These are phyloP conservation scores for Leishmania major DNA, from an alignment of 208 protist species.

Conservation along the genomic window DNA sequence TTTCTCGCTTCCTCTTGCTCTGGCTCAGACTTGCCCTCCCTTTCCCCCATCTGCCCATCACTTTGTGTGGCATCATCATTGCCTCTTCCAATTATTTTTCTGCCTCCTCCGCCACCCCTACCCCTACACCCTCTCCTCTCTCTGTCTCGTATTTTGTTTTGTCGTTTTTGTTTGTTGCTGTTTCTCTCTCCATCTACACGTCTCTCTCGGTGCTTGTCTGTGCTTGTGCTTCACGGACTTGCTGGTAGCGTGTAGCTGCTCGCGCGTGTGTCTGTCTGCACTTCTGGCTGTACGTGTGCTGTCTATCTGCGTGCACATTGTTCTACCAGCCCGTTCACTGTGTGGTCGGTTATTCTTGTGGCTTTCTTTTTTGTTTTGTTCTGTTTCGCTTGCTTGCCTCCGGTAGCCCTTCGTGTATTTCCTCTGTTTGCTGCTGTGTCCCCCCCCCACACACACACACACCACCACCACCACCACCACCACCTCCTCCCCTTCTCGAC, in stretches of 20 bases:
- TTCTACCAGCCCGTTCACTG: not conserved
- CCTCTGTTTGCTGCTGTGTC: slow-evolving; percentile 1
- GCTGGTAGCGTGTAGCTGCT: not conserved
- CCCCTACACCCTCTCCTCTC: not conserved
- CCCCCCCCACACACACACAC: no score
- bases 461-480: no score
- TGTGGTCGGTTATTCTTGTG: not conserved
- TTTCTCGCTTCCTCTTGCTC: not conserved
- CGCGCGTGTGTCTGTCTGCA: not conserved
- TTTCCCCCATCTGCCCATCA: not conserved
- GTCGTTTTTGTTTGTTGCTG: not conserved
- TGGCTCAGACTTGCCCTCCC: not conserved
- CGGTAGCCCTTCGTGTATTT: not conserved
- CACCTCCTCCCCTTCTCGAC: not conserved
- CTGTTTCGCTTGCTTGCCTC: not conserved
- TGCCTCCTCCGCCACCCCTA: not conserved
- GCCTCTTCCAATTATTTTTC: not conserved
- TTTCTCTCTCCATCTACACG: not conserved
- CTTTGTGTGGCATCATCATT: not conserved
- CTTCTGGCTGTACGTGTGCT: not conserved
- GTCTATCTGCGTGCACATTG: not conserved
- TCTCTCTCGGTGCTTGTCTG: not conserved
- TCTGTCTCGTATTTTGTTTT: not conserved
- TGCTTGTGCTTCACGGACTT: not conserved
- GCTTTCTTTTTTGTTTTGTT: not conserved